Percentiles rank a stretch among this genome's conserved stretches.
These are phyloP conservation scores for Dioscorea cayenensis DNA, from an alignment of 116 monocot species.

Conservation along the genomic window DNA sequence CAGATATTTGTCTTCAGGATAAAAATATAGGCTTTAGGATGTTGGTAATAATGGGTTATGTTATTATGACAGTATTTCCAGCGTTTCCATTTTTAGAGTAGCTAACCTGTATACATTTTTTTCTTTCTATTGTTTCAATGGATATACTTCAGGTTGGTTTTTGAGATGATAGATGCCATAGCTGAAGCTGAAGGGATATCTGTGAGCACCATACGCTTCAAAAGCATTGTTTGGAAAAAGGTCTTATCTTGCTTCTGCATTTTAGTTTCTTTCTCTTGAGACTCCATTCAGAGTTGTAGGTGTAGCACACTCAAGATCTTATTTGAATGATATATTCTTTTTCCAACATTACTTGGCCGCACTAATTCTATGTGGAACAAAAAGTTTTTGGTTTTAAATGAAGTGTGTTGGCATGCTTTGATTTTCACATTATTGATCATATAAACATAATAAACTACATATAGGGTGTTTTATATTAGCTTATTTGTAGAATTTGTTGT, in stretches of 20 bases:
- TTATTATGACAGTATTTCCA: not conserved
- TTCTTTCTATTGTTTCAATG: not conserved
- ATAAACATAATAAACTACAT: too few species aligned
- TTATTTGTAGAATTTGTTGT: not conserved
- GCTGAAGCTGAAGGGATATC: slow-evolving; percentile 90
- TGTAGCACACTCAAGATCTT: too few species aligned
- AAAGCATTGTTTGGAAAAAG: slow-evolving; percentile 84
- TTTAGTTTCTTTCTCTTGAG: not conserved
- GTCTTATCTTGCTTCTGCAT: slow-evolving; percentile 16
- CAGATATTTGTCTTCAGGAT: not conserved
- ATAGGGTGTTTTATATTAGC: too few species aligned
- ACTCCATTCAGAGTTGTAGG: not conserved
- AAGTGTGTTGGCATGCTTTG: too few species aligned
- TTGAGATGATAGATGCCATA: slow-evolving; percentile 90
- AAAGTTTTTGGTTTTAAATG: too few species aligned
- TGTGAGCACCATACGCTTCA: slow-evolving; percentile 48
- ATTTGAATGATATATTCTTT: too few species aligned
- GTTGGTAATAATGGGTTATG: not conserved
- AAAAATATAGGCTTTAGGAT: too few species aligned
- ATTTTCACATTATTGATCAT: too few species aligned
- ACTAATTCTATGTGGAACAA: too few species aligned
- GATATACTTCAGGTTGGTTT: slow-evolving; percentile 68
- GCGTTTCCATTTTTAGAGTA: not conserved
- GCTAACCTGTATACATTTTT: not conserved
- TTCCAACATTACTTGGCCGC: too few species aligned